Evolutionary conservation across 305 asterid genomes (phyloP).

Genomic region (Nicotiana rustica): DNA sequence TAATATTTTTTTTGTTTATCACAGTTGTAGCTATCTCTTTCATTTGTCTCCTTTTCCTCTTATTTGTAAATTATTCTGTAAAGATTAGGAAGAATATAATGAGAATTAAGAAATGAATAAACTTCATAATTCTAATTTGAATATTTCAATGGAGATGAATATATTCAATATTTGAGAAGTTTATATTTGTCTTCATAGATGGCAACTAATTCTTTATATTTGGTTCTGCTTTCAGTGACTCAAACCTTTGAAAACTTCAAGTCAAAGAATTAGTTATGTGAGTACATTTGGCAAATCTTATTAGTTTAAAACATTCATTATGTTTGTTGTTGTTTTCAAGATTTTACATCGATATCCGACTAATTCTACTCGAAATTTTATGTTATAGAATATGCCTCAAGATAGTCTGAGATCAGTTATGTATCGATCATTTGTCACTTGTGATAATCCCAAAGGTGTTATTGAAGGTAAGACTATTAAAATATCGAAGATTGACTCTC

Average conservation of each 20-base stretch:
- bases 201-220: constrained; percentile 46
- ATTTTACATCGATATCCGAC: constrained; percentile 43
- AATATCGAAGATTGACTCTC: constrained; percentile 54
- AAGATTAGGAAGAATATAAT: constrained; percentile 21
- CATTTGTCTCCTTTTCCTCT: neutral
- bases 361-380: constrained; percentile 37
- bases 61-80: neutral
- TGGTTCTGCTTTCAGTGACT: constrained; percentile 41
- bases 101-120: constrained; percentile 18
- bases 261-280: constrained; percentile 35
- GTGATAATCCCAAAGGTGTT: constrained; percentile 80
- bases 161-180: constrained; percentile 23
- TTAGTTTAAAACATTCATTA: constrained; percentile 30
- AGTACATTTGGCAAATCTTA: constrained; percentile 44
- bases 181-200: constrained; percentile 43
- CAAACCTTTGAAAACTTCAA: constrained; percentile 38
- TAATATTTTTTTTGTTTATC: neutral
- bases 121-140: constrained; percentile 34
- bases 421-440: constrained; percentile 72
- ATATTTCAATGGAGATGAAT: constrained; percentile 36
- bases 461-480: constrained; percentile 60
- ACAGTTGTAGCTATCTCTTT: neutral
- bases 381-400: constrained; percentile 64
- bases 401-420: constrained; percentile 66
- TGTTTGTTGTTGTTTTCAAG: constrained; percentile 29